Percentiles rank a stretch among this genome's conserved stretches.
phyloP scores from a whole-genome alignment of 495 filamentous ascomycete species.

The Staphylotrichum longicolle region DNA sequence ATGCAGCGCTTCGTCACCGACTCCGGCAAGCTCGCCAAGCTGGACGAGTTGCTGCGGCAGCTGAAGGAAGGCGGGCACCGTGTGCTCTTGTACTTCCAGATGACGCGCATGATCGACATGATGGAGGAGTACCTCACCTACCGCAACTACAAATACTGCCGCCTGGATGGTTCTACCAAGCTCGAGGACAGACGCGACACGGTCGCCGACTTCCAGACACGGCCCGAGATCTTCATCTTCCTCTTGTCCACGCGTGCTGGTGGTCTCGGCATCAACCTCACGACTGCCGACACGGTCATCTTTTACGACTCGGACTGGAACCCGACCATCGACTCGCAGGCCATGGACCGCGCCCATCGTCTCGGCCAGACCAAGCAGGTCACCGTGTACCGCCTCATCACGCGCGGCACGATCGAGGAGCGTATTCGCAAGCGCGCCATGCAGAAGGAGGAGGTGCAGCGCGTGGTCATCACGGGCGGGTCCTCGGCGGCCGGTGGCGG shows the following conservation, averaged over 20 bases:
- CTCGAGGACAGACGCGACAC: constrained; percentile 96
- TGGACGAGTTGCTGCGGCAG: constrained; percentile 81
- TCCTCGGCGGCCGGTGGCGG: constrained; percentile 52
- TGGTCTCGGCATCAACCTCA: constrained; percentile 97
- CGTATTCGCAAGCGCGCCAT: constrained; percentile 95
- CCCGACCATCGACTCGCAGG: constrained; percentile 96
- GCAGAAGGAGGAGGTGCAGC: constrained; percentile 99
- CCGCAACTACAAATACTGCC: constrained; percentile 97
- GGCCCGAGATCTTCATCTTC: constrained; percentile 94
- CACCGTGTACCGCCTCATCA: constrained; percentile 96
- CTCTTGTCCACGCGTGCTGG: constrained; percentile 92
- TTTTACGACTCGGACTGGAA: constrained; percentile 99
- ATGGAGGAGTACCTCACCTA: constrained; percentile 99
- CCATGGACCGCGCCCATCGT: constrained; percentile 98
- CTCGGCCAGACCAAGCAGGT: constrained; percentile 95
- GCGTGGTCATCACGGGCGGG: constrained; percentile 92
- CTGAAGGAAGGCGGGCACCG: constrained; percentile 92
- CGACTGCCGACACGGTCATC: constrained; percentile 88
- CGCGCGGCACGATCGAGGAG: constrained; percentile 94
- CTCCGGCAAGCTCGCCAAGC: constrained; percentile 89
- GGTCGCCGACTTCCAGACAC: constrained; percentile 91
- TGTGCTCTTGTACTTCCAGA: constrained; percentile 99
- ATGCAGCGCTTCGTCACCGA: constrained; percentile 99
- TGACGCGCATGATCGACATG: constrained; percentile 99
- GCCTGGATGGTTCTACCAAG: constrained; percentile 96